Conservation (phyloP, 768 basidiomycete genomes). For the Calocybe indica region DNA sequence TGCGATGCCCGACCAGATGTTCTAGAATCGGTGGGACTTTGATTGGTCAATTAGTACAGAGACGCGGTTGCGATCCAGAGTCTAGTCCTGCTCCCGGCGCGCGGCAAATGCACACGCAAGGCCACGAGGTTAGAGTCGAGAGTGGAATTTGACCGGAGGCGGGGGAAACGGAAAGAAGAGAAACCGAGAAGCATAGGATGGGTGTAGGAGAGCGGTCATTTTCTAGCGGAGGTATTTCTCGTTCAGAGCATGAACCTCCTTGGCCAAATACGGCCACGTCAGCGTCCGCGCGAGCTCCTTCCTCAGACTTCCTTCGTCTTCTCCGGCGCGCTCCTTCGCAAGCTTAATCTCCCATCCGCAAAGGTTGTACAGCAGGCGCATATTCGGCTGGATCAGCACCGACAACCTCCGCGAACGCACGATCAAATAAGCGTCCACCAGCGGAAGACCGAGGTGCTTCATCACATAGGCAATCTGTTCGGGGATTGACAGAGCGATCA, state of each 20-base stretch:
- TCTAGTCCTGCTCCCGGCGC: no score
- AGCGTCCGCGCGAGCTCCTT: constrained; percentile 62
- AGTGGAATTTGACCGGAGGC: no score
- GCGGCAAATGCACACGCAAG: no score
- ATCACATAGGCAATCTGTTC: constrained; percentile 91
- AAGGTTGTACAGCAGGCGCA: constrained; percentile 92
- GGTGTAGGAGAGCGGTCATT: no score
- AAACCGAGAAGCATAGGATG: no score
- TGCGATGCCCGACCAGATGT: no score
- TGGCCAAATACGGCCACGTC: constrained; percentile 81
- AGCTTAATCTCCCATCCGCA: constrained; percentile 93
- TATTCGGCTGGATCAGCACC: constrained; percentile 92
- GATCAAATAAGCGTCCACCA: constrained; percentile 92
- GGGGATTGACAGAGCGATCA: background rate
- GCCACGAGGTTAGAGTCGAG: no score
- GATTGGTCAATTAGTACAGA: no score
- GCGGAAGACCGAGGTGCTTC: constrained; percentile 79
- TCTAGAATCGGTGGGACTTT: no score
- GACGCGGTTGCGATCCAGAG: no score
- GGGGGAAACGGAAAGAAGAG: no score
- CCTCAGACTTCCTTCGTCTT: constrained; percentile 42
- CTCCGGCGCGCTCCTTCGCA: constrained; percentile 66
- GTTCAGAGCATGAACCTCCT: constrained; percentile 80
- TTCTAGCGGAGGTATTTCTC: constrained; percentile 61
- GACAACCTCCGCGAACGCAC: constrained; percentile 86